phyloP scores from a whole-genome alignment of 192 early-diverging fungal species.

The Chytriomyces sp. region DNA sequence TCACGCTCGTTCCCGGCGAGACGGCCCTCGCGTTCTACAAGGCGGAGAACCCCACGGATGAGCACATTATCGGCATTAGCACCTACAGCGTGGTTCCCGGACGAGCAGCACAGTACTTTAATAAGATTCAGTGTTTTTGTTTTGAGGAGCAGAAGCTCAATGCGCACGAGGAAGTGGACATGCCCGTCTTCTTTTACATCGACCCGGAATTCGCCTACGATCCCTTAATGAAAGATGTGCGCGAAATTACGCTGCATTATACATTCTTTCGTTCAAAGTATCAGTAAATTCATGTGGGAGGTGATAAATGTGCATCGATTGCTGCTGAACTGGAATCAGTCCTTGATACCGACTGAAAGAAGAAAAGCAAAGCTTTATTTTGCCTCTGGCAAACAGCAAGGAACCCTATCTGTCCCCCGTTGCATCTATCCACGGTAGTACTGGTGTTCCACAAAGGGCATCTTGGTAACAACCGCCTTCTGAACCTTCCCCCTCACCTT shows the following conservation, averaged over 20 bases:
- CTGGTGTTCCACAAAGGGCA: conserved; percentile 89
- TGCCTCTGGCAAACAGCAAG: too few species aligned
- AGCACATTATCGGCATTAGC: conserved; percentile 91
- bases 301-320: too few species aligned
- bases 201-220: conserved; percentile 95
- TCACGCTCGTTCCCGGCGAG: conserved; percentile 92
- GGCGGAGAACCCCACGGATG: conserved; percentile 81
- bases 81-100: conserved; percentile 96
- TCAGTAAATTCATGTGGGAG: too few species aligned
- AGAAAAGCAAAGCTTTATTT: too few species aligned
- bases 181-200: conserved; percentile 90
- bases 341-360: too few species aligned
- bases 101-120: conserved; percentile 91
- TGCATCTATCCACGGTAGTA: conserved; percentile 58
- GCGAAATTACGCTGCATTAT: conserved; percentile 89
- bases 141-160: conserved; percentile 96
- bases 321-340: too few species aligned
- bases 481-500: conserved; percentile 85
- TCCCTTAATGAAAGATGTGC: conserved; percentile 93
- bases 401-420: too few species aligned
- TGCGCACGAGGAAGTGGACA: conserved; percentile 88
- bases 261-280: conserved; percentile 87
- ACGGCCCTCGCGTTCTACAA: conserved; percentile 96
- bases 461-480: conserved; percentile 82
- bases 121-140: conserved; percentile 99